Base-by-base conservation (phyloP, 2,329 filamentous ascomycete genomes). In the Colletotrichum tropicicola region DNA sequence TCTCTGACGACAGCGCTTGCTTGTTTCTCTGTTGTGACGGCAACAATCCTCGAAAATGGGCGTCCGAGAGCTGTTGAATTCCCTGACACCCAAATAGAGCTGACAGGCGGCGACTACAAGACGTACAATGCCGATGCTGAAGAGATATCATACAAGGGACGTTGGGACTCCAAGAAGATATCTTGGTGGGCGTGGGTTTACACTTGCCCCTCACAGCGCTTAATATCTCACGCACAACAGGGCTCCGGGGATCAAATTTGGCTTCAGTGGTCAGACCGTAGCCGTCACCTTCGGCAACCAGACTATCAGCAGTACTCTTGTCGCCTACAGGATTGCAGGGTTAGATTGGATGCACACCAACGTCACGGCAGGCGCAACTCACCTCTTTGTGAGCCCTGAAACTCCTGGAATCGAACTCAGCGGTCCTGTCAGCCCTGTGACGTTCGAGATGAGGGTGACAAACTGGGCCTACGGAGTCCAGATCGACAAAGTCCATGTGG, bases 331-430 rank as follows among this genome's bases (percentile, higher is more conserved):
- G n/a, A 78, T 89, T 25, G 80, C 80, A 41, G 85, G 85, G 3
- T 80, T 86, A 53, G 87, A 88, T 70, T 90, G 87, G 87, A 77
- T 80, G 59, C 85, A 89, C 70, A 87, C 85, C 32, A 89, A 90
- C 69, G 82, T 89, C 47, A 88, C 86, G 2, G 80, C 82, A 0
- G 80, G 81, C 25, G 79, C 79, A 12, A 89, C 86, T 0, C 86
- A 89, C 71, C 80, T 87, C 17, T 81, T 90, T 48, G 78, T 87
- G 51, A 80, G 75, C 23, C 73, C 79, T 0, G 71, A 72, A n/a
- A 84, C 81, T 0, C 75, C 80, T 0, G 82, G 82, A 5, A 75
- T 83, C 9, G 78, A 81, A 52, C 70, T 80, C 39, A 82, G 79
- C 0, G 74, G 75, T 10, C 78, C 82, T 0, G 70, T 83, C 19